Evolutionary conservation across 2,329 filamentous ascomycete species (phyloP), one percentile per base, ranked within the genome.

Genomic region (Phialophora verrucosa): DNA sequence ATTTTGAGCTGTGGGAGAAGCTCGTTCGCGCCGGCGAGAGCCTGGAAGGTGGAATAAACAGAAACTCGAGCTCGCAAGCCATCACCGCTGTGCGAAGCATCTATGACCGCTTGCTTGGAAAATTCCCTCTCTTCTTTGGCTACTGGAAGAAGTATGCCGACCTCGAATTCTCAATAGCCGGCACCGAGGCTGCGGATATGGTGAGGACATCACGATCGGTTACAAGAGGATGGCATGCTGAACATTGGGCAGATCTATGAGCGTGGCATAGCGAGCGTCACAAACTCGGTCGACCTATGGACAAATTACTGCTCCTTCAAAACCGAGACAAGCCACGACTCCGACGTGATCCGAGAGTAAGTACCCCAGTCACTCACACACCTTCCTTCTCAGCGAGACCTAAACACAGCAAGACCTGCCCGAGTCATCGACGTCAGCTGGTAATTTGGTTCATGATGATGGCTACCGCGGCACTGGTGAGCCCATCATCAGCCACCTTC

Each of bases 61-160:
- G 95, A 73, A 99, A 99, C 81, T 98, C 95, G 50, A 97, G 91
- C 76, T 93, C 95, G 0, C 91, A 96, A 75, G 92, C 95, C 31
- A 93, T 99, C 73, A 89, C 92, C 23, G 90, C 92, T 11, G 90
- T 93, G 63, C 90, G 95, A 79, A 88, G 91, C 78, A 88, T 91
- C 69, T 98, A 96, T 82, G 93, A 99, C 78, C 88, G 91, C 56
- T 96, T 99, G 76, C 89, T 99, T 25, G 87, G 91, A 68, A 97
- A 97, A 76, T 99, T 97, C 71, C 95, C 95, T 2, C 85, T 98
- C 11, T 87, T 98, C 47, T 99, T 98, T 75, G 95, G 94, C 60
- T 99, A 98, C 82, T 99, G 95, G 95, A 98, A 98, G 83, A 98
- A 97, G 78, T 99, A 98, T 84, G 95, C 95, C 75, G 94, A 98